Percentiles rank a stretch among this genome's conserved stretches.
Evolutionary conservation across 345 rosid species (phyloP).

Genomic region (Syzygium aqueum): DNA sequence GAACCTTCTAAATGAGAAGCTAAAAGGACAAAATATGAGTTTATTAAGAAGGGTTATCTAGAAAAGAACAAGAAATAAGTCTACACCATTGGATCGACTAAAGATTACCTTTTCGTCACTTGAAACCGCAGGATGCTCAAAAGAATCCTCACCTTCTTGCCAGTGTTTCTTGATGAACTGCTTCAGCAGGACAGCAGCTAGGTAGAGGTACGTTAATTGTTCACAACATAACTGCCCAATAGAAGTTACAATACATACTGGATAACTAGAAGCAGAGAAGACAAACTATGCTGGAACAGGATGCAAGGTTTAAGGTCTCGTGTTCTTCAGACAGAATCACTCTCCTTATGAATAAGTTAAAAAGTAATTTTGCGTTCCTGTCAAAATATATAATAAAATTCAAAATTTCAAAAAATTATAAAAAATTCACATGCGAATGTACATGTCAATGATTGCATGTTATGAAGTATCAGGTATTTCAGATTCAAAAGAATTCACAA

Average conservation of each 20-base stretch:
- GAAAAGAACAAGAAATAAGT: not conserved
- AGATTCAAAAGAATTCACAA: not conserved
- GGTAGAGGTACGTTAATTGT: slow-evolving; percentile 53
- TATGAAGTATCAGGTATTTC: not conserved
- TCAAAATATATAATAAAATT: not conserved
- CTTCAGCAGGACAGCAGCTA: slow-evolving; percentile 91
- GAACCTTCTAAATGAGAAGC: not conserved
- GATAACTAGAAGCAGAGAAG: not conserved
- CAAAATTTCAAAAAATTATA: not conserved
- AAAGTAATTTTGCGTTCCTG: not conserved
- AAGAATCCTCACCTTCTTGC: slow-evolving; percentile 77
- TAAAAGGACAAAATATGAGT: not conserved
- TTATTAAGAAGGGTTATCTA: not conserved
- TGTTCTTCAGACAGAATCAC: not conserved
- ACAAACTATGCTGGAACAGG: not conserved
- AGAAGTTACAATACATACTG: not conserved
- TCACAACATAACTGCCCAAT: slow-evolving; percentile 4
- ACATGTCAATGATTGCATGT: not conserved
- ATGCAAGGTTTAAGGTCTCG: not conserved
- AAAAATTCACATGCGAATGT: not conserved
- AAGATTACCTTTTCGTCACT: slow-evolving; percentile 60
- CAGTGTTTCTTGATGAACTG: slow-evolving; percentile 86
- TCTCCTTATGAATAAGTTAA: not conserved
- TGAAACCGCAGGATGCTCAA: slow-evolving; percentile 68
- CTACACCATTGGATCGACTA: not conserved